Evolutionary conservation across 73 alveolate genomes (phyloP), one percentile per base, ranked within the genome.

Genomic region (Effrenium voratum): DNA sequence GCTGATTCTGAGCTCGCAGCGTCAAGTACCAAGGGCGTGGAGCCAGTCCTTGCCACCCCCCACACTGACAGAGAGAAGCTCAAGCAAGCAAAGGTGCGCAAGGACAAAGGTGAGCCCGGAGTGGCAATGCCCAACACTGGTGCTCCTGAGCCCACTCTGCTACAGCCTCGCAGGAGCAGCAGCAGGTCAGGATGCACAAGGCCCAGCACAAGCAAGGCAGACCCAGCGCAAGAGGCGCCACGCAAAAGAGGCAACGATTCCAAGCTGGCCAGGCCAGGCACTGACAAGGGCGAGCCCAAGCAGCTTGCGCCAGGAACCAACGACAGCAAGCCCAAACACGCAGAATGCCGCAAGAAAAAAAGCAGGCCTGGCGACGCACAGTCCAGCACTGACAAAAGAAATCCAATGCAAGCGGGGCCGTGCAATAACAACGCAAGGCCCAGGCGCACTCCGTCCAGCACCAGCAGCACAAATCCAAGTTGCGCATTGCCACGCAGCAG

Each of bases 391-490:
- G 28, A 40, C 45, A 72, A 46, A 28, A 40, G 26, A 24, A 40
- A 40, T n/a, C 49, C 84, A 72, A 72, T 43, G 16, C 49, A 8
- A 2, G 84, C 5, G 34, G 75, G 40, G 30, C 75, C 75, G 30
- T 60, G 75, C 34, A 60, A 36, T 32, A 36, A 19, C 75, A 60
- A 19, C 40, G 34, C 3, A 24, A 36, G 30, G 75, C 75, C 75
- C 75, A 60, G 30, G 75, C 40, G 16, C 40, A 8, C 3, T 36
- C 16, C 30, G 49, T 72, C 82, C 82, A 72, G 82, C 46, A 34
- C 82, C 46, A 72, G 82, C 82, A 72, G 26, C 8, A 47, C 82
- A 72, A 72, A 47, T 72, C 82, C 82, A 72, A 34, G 82, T 72
- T 47, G 34, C 32, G 82, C 82, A 72, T 47, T 72, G 24, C 82